Conservation (phyloP, 2,329 filamentous ascomycete genomes). For the Chaetomiaceae sp. region DNA sequence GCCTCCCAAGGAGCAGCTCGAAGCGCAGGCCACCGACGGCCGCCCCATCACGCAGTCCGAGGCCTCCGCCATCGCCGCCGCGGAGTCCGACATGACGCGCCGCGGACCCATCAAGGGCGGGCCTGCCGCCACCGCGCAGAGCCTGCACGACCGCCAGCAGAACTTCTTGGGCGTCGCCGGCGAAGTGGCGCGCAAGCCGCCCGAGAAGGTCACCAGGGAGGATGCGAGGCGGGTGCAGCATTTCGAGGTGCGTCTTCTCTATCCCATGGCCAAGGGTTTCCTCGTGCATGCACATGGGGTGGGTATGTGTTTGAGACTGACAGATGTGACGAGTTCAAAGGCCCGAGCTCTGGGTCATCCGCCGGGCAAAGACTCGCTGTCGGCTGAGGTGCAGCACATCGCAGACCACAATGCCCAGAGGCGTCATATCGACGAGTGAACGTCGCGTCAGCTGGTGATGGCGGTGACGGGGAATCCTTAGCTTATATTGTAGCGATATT, state of each 20-base stretch:
- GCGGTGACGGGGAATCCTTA: too few relatives aligned
- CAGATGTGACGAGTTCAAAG: not conserved
- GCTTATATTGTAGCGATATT: too few relatives aligned
- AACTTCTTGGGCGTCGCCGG: conserved; percentile 29
- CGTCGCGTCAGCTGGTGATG: too few relatives aligned
- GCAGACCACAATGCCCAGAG: conserved; percentile 23
- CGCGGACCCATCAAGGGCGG: conserved; percentile 30
- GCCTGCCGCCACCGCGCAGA: conserved; percentile 29
- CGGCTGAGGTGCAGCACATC: conserved; percentile 26
- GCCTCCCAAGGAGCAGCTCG: conserved; percentile 15
- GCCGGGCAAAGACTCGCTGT: conserved; percentile 24
- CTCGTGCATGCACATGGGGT: too few relatives aligned
- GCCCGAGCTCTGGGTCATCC: conserved; percentile 20
- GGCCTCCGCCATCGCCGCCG: conserved; percentile 23
- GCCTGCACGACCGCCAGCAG: conserved; percentile 30
- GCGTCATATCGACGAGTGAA: not conserved
- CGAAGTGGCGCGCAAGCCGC: conserved; percentile 27
- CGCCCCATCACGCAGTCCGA: conserved; percentile 26
- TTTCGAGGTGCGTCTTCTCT: conserved; percentile 11
- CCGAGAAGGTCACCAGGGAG: conserved; percentile 27
- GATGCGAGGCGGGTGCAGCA: conserved; percentile 25
- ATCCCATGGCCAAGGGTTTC: too few relatives aligned
- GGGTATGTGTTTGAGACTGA: not conserved
- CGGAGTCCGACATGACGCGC: conserved; percentile 28
- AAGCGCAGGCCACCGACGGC: conserved; percentile 20